A percentile compares a stretch with the other conserved stretches of the same genome.
Conservation (phyloP, 345 rosid species). For the Microthlaspi erraticum region DNA sequence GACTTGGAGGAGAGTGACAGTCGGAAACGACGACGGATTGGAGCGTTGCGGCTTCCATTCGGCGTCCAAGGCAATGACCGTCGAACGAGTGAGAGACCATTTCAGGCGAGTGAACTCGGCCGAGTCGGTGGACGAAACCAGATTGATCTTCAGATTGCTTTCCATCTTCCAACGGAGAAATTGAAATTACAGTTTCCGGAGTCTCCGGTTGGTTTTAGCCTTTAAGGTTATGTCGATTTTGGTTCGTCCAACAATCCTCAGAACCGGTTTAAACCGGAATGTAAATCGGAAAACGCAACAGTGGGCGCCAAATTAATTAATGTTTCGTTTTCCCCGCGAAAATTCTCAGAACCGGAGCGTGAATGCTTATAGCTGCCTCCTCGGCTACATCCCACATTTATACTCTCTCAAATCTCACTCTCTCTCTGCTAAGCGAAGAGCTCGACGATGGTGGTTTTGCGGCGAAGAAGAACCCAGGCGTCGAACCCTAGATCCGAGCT, state of each 20-base stretch:
- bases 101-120: constrained; percentile 72
- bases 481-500: constrained; percentile 44
- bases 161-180: constrained; percentile 36
- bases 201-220: background rate
- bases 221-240: constrained; percentile 4
- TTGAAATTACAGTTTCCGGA: background rate
- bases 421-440: background rate
- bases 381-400: background rate
- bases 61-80: constrained; percentile 78
- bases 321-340: constrained; percentile 44
- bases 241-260: constrained; percentile 2
- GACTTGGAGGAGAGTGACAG: constrained; percentile 78
- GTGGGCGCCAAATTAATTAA: constrained; percentile 43
- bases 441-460: constrained; percentile 31
- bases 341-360: constrained; percentile 32
- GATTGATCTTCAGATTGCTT: constrained; percentile 44
- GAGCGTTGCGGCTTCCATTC: constrained; percentile 79
- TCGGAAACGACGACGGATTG: constrained; percentile 57
- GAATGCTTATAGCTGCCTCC: constrained; percentile 13
- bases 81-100: constrained; percentile 57
- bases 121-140: constrained; percentile 64
- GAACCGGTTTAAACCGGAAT: constrained; percentile 24
- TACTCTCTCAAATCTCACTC: background rate
- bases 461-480: constrained; percentile 60
- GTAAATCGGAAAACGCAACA: constrained; percentile 16